A percentile compares a stretch with the other conserved stretches of the same genome.
These are phyloP conservation scores for Rhytidiadelphus loreus DNA, from an alignment of 225 moss, liverwort and hornwort genomes.

Conservation along the genomic window DNA sequence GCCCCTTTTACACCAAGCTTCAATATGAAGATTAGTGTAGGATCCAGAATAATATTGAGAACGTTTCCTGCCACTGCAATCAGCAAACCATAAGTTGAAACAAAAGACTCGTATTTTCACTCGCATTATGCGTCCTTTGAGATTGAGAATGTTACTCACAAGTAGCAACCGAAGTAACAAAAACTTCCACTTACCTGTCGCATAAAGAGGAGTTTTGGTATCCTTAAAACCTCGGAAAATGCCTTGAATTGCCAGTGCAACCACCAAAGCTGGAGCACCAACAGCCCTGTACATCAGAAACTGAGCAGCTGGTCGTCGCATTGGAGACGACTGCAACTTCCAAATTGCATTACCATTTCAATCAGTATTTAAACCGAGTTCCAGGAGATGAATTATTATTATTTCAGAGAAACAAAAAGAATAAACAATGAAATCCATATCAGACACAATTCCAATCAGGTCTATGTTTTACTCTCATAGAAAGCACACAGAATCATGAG, in stretches of 20 bases:
- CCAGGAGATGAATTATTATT: background rate
- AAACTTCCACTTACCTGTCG: slow-evolving; percentile 26
- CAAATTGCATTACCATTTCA: background rate
- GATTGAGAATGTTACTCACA: background rate
- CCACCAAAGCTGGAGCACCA: slow-evolving; percentile 75
- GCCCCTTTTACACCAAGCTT: slow-evolving; percentile 62
- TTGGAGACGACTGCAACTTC: slow-evolving; percentile 42
- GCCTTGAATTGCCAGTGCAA: slow-evolving; percentile 65
- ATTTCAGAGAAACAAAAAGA: background rate
- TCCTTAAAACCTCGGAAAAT: slow-evolving; percentile 80
- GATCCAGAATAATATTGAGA: slow-evolving; percentile 57
- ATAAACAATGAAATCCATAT: background rate
- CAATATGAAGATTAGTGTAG: slow-evolving; percentile 54
- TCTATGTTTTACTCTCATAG: background rate
- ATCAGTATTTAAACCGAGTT: background rate
- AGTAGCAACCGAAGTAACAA: background rate
- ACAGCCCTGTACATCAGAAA: slow-evolving; percentile 61
- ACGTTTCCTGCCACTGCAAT: slow-evolving; percentile 56
- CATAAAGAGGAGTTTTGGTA: slow-evolving; percentile 70
- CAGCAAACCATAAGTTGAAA: background rate
- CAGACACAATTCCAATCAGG: background rate
- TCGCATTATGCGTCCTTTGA: background rate
- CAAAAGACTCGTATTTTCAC: background rate
- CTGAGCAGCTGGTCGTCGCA: slow-evolving; percentile 56
- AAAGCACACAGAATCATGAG: background rate